Evolutionary conservation across 495 filamentous ascomycete species (phyloP).

Genomic region (Penicillium daleae): DNA sequence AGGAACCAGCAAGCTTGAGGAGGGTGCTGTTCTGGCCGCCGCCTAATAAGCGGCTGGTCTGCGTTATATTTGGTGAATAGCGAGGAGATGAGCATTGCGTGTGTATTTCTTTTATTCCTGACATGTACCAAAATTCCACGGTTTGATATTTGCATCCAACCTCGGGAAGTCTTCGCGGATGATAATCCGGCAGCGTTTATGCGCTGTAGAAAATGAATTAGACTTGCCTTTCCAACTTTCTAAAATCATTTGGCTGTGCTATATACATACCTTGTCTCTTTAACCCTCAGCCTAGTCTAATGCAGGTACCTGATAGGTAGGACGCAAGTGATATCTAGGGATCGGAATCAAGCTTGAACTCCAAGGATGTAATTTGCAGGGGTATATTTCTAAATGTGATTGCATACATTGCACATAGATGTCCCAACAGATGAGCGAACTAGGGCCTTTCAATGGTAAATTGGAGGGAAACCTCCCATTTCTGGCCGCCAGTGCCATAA

Average conservation of each 20-base stretch:
- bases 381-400: conserved; percentile 2
- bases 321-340: neutral
- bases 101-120: conserved; percentile 29
- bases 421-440: neutral
- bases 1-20: conserved; percentile 39
- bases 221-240: conserved; percentile 8
- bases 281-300: neutral
- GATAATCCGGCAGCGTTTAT: conserved; percentile 22
- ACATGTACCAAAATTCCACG: conserved; percentile 45
- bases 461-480: conserved; percentile 80
- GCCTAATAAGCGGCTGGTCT: conserved; percentile 36
- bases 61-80: conserved; percentile 23
- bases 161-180: conserved; percentile 22
- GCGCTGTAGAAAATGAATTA: conserved; percentile 28
- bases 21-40: conserved; percentile 46
- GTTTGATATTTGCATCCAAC: conserved; percentile 36
- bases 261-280: neutral
- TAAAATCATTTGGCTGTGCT: neutral
- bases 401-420: neutral
- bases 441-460: conserved; percentile 45
- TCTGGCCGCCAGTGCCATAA: conserved; percentile 78
- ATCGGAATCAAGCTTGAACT: neutral
- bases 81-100: conserved; percentile 29
- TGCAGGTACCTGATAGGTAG: too few species aligned
- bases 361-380: conserved; percentile 16